Percentiles rank a stretch among this genome's conserved stretches.
Evolutionary conservation across 2,329 filamentous ascomycete species (phyloP).

Genomic region (Aspergillus piperis): DNA sequence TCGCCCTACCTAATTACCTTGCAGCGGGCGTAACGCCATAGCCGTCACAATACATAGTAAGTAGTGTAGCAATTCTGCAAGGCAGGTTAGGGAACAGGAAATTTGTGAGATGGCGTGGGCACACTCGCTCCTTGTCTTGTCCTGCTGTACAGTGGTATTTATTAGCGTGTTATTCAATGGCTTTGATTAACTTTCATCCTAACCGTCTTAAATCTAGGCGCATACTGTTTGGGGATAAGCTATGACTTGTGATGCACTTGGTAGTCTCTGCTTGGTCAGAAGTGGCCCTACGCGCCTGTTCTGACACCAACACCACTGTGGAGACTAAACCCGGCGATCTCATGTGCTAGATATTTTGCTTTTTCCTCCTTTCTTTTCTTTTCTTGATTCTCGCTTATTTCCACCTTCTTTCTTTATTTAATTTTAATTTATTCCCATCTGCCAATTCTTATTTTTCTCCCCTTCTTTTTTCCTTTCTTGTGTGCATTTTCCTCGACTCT

Average conservation of each 20-base stretch:
- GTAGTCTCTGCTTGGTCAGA: conserved; percentile 1
- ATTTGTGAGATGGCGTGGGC: too few relatives aligned
- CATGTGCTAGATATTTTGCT: neutral
- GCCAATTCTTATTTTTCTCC: neutral
- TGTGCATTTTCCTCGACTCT: neutral
- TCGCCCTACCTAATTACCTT: conserved; percentile 17
- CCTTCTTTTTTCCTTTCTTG: neutral
- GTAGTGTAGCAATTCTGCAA: conserved; percentile 2
- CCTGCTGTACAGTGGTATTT: neutral
- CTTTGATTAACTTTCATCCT: neutral
- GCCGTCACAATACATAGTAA: conserved; percentile 8
- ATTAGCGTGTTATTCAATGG: neutral
- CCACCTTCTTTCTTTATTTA: neutral
- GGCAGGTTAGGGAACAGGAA: neutral
- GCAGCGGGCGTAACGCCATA: conserved; percentile 19
- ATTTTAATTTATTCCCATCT: too few relatives aligned
- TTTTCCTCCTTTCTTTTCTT: conserved; percentile 1
- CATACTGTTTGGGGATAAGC: conserved; percentile 21
- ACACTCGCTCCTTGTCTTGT: neutral
- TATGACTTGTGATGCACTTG: conserved; percentile 16
- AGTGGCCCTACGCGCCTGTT: conserved; percentile 18
- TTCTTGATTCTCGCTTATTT: conserved; percentile 5
- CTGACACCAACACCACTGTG: conserved; percentile 29
- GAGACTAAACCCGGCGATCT: conserved; percentile 26
- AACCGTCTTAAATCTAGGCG: neutral